Evolutionary conservation across 2,329 filamentous ascomycete genomes (phyloP).

Genomic region (Fusarium chuoi): DNA sequence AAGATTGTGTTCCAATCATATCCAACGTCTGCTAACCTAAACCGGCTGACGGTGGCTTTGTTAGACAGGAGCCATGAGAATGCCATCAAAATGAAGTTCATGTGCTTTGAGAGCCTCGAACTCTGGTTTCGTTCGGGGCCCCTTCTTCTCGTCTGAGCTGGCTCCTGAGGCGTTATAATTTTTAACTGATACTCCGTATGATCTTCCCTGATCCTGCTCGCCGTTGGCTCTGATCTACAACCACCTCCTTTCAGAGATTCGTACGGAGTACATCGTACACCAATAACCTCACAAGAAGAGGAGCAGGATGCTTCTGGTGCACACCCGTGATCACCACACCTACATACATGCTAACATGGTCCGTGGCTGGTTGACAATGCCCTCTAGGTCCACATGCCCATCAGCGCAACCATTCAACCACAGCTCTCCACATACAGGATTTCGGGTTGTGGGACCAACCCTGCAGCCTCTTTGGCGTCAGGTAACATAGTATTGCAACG

Average conservation of each 20-base stretch:
- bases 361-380: conserved; percentile 36
- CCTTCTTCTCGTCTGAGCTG: conserved; percentile 15
- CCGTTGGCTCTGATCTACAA: conserved; percentile 15
- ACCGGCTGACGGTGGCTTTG: background rate
- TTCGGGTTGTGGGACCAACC: conserved; percentile 41
- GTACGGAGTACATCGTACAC: too few species aligned
- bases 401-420: conserved; percentile 29
- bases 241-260: conserved; percentile 15
- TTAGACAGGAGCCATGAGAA: conserved; percentile 2
- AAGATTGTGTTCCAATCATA: background rate
- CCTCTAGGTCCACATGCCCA: conserved; percentile 42
- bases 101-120: background rate
- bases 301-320: conserved; percentile 18
- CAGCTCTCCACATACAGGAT: conserved; percentile 13
- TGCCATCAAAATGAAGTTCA: background rate
- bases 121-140: background rate
- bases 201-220: background rate
- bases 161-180: conserved; percentile 21
- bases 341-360: conserved; percentile 36
- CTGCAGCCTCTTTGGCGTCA: conserved; percentile 28
- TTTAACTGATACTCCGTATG: background rate
- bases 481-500: background rate
- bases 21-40: background rate
- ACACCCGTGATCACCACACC: conserved; percentile 39
- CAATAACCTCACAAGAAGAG: conserved; percentile 2